Evolutionary conservation across 345 rosid species (phyloP).

Genomic region (Iberis pinnata): DNA sequence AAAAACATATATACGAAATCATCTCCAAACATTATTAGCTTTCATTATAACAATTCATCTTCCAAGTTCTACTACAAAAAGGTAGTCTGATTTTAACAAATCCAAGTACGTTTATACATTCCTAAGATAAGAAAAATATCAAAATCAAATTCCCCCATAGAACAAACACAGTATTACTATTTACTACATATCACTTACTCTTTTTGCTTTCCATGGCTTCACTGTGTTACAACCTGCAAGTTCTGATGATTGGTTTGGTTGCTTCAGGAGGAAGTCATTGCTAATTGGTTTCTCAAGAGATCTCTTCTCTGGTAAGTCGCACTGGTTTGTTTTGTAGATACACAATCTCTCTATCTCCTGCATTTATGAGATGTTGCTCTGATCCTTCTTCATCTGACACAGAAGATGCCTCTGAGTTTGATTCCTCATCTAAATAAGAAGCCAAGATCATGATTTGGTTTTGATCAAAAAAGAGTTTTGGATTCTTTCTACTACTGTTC

Average conservation of each 20-base stretch:
- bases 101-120: not conserved
- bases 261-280: slow-evolving; percentile 5
- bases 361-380: slow-evolving; percentile 58
- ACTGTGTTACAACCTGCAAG: not conserved
- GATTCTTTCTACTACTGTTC: not conserved
- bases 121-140: slow-evolving; percentile 14
- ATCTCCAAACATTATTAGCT: too few species aligned
- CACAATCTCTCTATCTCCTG: slow-evolving; percentile 53
- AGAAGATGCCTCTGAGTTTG: slow-evolving; percentile 56
- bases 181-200: slow-evolving; percentile 9
- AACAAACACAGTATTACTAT: not conserved
- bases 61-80: too few species aligned
- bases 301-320: slow-evolving; percentile 48
- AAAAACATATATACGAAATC: too few species aligned
- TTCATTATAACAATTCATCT: too few species aligned
- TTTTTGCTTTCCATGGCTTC: not conserved
- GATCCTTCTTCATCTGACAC: slow-evolving; percentile 46
- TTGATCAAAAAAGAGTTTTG: not conserved
- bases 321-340: slow-evolving; percentile 61
- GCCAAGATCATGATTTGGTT: not conserved
- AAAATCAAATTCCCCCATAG: not conserved
- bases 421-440: slow-evolving; percentile 40
- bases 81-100: too few species aligned
- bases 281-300: slow-evolving; percentile 8
- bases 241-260: slow-evolving; percentile 8